phyloP scores from a whole-genome alignment of 164 flowering plant species.

The Buxus sempervirens region DNA sequence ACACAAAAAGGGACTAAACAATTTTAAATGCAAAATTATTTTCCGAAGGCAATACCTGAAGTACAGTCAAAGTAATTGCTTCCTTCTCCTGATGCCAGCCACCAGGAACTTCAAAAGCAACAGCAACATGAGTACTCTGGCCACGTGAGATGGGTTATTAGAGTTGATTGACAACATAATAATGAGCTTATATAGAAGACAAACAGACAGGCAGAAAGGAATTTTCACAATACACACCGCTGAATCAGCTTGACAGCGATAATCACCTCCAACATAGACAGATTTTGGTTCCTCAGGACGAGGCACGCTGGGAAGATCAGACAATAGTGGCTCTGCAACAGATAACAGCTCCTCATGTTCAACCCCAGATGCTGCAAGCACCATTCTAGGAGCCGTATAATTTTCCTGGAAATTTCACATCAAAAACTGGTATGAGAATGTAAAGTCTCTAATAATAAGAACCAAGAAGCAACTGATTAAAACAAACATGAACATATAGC shows the following conservation, averaged over 20 bases:
- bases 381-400: slow-evolving; percentile 85
- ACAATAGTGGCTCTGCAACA: slow-evolving; percentile 77
- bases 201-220: neutral
- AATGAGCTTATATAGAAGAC: neutral
- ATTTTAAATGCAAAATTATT: slow-evolving; percentile 2
- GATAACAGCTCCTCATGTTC: slow-evolving; percentile 76
- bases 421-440: slow-evolving; percentile 10
- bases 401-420: slow-evolving; percentile 50
- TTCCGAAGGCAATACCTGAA: slow-evolving; percentile 54
- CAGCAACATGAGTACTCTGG: slow-evolving; percentile 76
- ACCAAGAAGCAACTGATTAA: neutral
- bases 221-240: slow-evolving; percentile 46
- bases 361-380: slow-evolving; percentile 91
- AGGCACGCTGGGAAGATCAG: slow-evolving; percentile 67
- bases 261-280: slow-evolving; percentile 80
- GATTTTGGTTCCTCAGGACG: slow-evolving; percentile 53
- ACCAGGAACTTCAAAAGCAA: slow-evolving; percentile 90
- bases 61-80: slow-evolving; percentile 71
- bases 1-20: neutral
- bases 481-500: neutral
- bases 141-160: slow-evolving; percentile 1
- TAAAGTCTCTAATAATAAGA: neutral
- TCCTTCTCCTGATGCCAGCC: slow-evolving; percentile 83
- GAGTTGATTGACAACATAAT: neutral
- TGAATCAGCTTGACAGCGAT: slow-evolving; percentile 63